Conservation (phyloP, 2,329 filamentous ascomycete genomes). For the Proliferodiscus dingleyae region DNA sequence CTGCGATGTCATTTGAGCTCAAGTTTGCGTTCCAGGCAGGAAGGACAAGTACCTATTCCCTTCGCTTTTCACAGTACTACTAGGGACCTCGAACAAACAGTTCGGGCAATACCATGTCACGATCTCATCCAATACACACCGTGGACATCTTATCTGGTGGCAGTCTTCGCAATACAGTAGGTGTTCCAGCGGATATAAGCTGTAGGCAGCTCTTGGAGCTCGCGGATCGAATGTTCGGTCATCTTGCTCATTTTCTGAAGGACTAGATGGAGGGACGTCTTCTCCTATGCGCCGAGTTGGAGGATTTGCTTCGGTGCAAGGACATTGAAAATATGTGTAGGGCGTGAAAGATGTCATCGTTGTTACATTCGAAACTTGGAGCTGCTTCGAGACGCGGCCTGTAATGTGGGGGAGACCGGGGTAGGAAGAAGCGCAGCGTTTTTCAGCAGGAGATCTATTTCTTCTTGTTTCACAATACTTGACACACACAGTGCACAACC, state of each 20-base stretch:
- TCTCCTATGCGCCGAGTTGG: constrained; percentile 31
- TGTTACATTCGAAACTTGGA: background rate
- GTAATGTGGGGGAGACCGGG: constrained; percentile 6
- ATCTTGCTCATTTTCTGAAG: constrained; percentile 52
- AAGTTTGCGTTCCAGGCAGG: background rate
- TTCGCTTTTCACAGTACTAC: constrained; percentile 85
- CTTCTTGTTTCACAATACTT: too few relatives aligned
- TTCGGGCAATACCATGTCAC: constrained; percentile 93
- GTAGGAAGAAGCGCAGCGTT: background rate
- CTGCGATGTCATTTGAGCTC: constrained; percentile 38
- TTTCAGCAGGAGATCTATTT: too few relatives aligned
- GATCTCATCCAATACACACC: constrained; percentile 90
- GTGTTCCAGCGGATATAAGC: constrained; percentile 87
- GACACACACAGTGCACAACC: too few relatives aligned
- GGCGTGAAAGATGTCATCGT: constrained; percentile 50
- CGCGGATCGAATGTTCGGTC: constrained; percentile 82
- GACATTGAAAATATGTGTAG: constrained; percentile 64
- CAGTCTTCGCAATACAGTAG: constrained; percentile 97
- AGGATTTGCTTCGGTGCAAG: constrained; percentile 49
- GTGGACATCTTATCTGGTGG: constrained; percentile 87
- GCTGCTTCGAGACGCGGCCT: background rate
- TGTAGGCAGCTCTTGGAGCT: constrained; percentile 80
- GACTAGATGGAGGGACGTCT: constrained; percentile 24
- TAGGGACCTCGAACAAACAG: constrained; percentile 93
- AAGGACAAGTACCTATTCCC: constrained; percentile 68